phyloP scores from a whole-genome alignment of 2,329 filamentous ascomycete species.

The Ophiostoma quercus region DNA sequence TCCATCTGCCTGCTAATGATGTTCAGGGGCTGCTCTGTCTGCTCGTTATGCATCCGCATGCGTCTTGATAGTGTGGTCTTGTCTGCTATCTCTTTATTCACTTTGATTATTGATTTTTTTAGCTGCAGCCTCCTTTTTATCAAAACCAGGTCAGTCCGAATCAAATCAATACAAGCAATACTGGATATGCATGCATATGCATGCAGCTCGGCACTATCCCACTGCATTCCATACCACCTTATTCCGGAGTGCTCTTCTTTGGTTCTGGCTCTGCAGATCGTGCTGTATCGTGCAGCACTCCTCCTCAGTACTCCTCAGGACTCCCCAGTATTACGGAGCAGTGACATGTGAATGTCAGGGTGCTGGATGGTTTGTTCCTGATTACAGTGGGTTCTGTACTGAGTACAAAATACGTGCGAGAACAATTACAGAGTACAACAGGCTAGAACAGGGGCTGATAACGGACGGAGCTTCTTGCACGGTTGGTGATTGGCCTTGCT shows the following conservation, averaged over 20 bases:
- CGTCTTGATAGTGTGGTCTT: background rate
- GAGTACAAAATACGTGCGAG: too few relatives aligned
- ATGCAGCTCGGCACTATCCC: background rate
- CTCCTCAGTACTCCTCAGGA: background rate
- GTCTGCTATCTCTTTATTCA: background rate
- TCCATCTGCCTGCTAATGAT: background rate
- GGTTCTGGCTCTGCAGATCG: background rate
- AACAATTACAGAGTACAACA: background rate
- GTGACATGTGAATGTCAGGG: background rate
- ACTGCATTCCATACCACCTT: background rate
- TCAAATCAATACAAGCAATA: too few relatives aligned
- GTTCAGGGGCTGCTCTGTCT: conserved; percentile 2
- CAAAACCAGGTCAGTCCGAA: too few relatives aligned
- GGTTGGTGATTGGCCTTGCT: background rate
- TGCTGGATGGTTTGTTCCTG: conserved; percentile 1
- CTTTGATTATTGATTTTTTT: background rate
- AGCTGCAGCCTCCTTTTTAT: conserved; percentile 5
- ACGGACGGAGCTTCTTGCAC: conserved; percentile 1
- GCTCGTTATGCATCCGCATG: background rate
- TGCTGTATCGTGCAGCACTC: background rate
- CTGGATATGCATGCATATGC: background rate
- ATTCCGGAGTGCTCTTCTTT: conserved; percentile 3
- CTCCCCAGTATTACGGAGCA: background rate
- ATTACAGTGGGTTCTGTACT: background rate
- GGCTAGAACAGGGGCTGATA: background rate